Percentiles rank a stretch among this genome's conserved stretches.
Conservation (phyloP, 2,329 filamentous ascomycete genomes). For the Bimuria novae-zelandiae region DNA sequence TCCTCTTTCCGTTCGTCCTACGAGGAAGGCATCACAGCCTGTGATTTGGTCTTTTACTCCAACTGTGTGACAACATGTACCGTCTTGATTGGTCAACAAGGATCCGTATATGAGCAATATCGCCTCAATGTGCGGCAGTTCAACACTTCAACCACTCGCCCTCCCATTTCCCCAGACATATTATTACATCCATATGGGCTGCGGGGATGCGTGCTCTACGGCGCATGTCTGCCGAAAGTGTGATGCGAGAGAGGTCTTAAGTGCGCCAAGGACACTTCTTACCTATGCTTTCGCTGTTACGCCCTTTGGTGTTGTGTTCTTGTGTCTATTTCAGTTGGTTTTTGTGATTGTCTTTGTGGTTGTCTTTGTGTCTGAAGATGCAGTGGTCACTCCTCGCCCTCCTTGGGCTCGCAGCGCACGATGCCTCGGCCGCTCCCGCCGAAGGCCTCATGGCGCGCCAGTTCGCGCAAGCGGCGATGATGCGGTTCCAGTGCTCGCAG, state of each 20-base stretch:
- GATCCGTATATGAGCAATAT: slow-evolving; percentile 21
- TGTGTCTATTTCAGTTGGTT: too few species aligned
- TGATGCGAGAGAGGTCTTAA: background rate
- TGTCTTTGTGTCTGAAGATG: too few species aligned
- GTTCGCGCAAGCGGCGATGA: slow-evolving; percentile 31
- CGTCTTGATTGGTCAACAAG: slow-evolving; percentile 12
- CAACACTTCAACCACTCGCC: slow-evolving; percentile 9
- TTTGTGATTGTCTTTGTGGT: too few species aligned
- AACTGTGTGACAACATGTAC: background rate
- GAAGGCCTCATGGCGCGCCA: slow-evolving; percentile 27
- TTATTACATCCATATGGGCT: slow-evolving; percentile 5
- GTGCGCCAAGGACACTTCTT: slow-evolving; percentile 1
- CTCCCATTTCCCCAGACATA: too few species aligned
- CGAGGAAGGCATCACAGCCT: background rate
- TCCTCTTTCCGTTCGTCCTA: background rate
- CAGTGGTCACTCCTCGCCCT: slow-evolving; percentile 25
- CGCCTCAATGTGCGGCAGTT: slow-evolving; percentile 29
- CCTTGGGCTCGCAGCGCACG: slow-evolving; percentile 22
- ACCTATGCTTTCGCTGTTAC: too few species aligned
- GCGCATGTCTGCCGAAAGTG: background rate
- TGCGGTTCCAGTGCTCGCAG: slow-evolving; percentile 30
- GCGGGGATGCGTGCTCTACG: slow-evolving; percentile 15
- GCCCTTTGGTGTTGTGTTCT: too few species aligned
- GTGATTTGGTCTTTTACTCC: background rate
- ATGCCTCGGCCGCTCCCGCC: slow-evolving; percentile 21